phyloP scores from a whole-genome alignment of 495 filamentous ascomycete species.

The Xylaria cubensis region DNA sequence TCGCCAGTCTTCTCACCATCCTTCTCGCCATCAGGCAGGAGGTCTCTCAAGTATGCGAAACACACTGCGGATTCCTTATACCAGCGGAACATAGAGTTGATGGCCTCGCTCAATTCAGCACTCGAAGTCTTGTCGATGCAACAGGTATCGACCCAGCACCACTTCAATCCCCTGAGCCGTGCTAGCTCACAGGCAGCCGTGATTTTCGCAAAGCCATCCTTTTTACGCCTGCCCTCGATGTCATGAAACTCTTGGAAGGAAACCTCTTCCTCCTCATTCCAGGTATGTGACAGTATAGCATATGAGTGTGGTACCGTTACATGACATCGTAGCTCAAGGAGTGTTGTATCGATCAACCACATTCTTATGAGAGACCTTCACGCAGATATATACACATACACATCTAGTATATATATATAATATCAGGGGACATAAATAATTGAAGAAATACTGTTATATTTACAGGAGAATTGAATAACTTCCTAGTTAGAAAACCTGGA shows the following conservation, averaged over 20 bases:
- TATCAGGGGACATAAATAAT: background rate
- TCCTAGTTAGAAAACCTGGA: background rate
- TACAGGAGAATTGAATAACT: background rate
- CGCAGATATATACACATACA: background rate
- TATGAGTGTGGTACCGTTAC: conserved; percentile 1
- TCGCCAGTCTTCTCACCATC: background rate
- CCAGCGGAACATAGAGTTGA: conserved; percentile 27
- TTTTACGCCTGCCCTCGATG: background rate
- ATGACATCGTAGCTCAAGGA: conserved; percentile 3
- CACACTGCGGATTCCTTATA: conserved; percentile 34
- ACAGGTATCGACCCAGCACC: conserved; percentile 35
- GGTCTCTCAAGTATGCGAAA: conserved; percentile 31
- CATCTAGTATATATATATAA: background rate
- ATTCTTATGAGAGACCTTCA: background rate
- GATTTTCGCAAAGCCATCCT: conserved; percentile 10
- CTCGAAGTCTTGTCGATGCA: conserved; percentile 30
- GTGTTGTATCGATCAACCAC: conserved; percentile 13
- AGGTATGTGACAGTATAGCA: conserved; percentile 13
- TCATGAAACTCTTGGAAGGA: conserved; percentile 18
- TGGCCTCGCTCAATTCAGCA: conserved; percentile 31
- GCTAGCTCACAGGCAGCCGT: background rate
- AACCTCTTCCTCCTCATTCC: conserved; percentile 15
- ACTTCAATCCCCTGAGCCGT: conserved; percentile 16
- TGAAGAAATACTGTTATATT: background rate
- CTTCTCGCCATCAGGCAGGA: conserved; percentile 2